Percentiles rank a stretch among this genome's conserved stretches.
These are phyloP conservation scores for Taphrina populina DNA, from an alignment of 1,139 yeast genomes.

Conservation along the genomic window DNA sequence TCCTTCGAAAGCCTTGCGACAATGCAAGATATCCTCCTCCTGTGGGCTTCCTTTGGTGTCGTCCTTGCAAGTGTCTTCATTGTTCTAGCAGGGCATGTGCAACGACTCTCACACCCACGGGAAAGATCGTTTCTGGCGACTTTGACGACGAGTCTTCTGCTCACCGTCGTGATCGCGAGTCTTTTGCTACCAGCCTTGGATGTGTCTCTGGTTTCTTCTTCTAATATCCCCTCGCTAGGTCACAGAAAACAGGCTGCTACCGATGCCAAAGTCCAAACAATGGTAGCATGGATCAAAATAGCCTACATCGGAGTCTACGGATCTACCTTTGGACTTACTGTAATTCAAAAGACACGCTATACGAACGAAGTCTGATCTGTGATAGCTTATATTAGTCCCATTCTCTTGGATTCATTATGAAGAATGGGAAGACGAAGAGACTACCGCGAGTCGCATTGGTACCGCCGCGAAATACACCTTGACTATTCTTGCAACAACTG, in stretches of 20 bases:
- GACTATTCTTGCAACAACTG: constrained; percentile 34
- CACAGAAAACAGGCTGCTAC: constrained; percentile 22
- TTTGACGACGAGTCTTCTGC: constrained; percentile 9
- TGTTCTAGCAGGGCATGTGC: constrained; percentile 5
- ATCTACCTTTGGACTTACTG: not conserved
- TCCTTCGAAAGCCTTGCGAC: too few relatives aligned
- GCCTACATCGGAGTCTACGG: constrained; percentile 16
- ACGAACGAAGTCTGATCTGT: too few relatives aligned
- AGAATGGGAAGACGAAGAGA: constrained; percentile 39
- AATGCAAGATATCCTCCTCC: constrained; percentile 24
- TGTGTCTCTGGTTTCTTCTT: constrained; percentile 20
- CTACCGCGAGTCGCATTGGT: constrained; percentile 36
- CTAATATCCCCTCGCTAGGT: constrained; percentile 18
- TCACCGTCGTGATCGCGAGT: constrained; percentile 9
- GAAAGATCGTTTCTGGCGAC: constrained; percentile 24
- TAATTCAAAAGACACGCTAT: too few relatives aligned
- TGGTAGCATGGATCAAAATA: constrained; percentile 7
- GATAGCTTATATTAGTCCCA: constrained; percentile 14
- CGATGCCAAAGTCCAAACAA: constrained; percentile 13
- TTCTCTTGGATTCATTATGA: constrained; percentile 35
- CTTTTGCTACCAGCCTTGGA: constrained; percentile 19
- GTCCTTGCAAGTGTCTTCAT: constrained; percentile 8
- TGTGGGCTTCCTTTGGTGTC: constrained; percentile 19
- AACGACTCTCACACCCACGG: constrained; percentile 20
- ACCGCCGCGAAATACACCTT: constrained; percentile 38